Evolutionary conservation across 768 basidiomycete genomes (phyloP), one percentile per base, ranked within the genome.

Genomic region (Serendipita sp.): DNA sequence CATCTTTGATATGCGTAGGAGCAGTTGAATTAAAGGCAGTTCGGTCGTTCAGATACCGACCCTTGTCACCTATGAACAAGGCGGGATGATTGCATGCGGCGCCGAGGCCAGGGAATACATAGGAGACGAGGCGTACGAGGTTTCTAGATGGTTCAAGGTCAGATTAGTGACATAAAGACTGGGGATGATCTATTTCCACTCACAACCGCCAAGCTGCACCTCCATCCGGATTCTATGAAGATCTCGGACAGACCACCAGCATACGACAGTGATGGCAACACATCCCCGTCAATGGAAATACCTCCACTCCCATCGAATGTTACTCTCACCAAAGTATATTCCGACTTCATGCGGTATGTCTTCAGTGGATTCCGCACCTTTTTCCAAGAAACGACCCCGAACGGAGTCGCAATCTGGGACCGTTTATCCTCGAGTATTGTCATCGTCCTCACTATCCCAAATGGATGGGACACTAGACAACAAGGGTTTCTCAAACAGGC

Each of bases 191-290:
- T 52, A 31, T 10, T n/a, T 6, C n/a, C 8, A 52, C 55, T 36
- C 11, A 60, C 23, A 8, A 4, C 10, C 10, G 10, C 34, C 10
- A 55, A 55, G 37, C 64, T 64, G 10, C 64, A 64, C 40, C 34
- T 64, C 13, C 64, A 64, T 45, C 64, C 64, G 18, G 44, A 55
- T 16, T 27, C 63, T 33, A 64, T 64, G 63, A 18, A 29, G 31
- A 52, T 52, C 8, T 52, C 48, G 18, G 48, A 52, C 16, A 10
- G n/a, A n/a, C 48, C 48, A 23, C 48, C 48, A 16, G 5, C 48
- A 5, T 52, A 52, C 16, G 48, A 31, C 18, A 23, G 18, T 18
- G 18, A 23, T 10, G 31, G 8, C 6, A 52, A 5, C 31, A 18
- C 18, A 5, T 16, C 48, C 8, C 8, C 31, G 16, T 6, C 18